Base-by-base conservation (phyloP, 768 basidiomycete genomes). In the Tephrocybe sp. region DNA sequence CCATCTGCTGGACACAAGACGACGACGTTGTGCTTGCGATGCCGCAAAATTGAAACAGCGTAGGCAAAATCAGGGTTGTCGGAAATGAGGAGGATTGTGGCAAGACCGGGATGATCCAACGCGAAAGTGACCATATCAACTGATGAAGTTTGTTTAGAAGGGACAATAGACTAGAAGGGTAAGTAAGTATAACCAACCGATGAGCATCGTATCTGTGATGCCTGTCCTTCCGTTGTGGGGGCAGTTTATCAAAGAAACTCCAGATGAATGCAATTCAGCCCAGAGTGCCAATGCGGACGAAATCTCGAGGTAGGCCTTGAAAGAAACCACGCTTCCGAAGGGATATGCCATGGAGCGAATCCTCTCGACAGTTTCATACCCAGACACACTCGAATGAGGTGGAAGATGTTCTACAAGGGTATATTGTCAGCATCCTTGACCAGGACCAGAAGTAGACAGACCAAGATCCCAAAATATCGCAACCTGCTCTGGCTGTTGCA, bases 231-330 rank as follows among this genome's bases (percentile, higher is more conserved):
- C 68, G 50, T 66, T 63, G 40, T 67, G 67, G 11, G 72, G 70
- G 51, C 69, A 74, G 40, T 74, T 69, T 11, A 67, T 69, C 36
- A 75, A 49, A 7, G 70, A 78, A 22, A 66, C 75, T 1, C 79
- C 78, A 10, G 77, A 79, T 2, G 71, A 65, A 48, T 79, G 76
- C 0, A 82, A 64, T 46, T 80, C 72, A 10, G 72, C 70, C 26
- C 72, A 65, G 2, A 75, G 50, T 13, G 45, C 55, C 26, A 61
- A 65, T 52, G n/a, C n/a, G n/a, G n/a, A n/a, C n/a, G n/a, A n/a
- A n/a, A n/a, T n/a, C n/a, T 81, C 75, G 34, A 78, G 62, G 61
- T 83, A 83, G 6, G 79, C 79, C 56, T 75, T 80, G 67, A 83
- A 82, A 0, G 70, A 61, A 5, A 68, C 74, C 3, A 80, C 67